Conservation (phyloP, 352 stramenopile species). For the Phytopythium ostracodes region DNA sequence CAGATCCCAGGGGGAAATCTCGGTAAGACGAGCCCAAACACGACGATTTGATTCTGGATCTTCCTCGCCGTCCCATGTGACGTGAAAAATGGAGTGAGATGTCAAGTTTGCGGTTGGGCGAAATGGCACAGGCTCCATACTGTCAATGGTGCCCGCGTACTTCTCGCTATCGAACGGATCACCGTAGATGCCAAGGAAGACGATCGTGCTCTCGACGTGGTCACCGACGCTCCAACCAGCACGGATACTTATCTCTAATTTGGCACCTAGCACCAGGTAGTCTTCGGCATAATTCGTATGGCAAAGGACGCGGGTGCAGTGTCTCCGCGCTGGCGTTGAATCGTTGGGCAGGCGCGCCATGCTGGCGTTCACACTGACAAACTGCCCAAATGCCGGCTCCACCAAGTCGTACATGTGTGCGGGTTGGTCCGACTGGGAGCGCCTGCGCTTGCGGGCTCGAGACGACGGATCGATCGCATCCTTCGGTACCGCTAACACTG, state of each 20-base stretch:
- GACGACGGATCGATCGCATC: background rate
- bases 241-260: background rate
- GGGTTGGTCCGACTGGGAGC: background rate
- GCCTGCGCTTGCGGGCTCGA: background rate
- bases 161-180: background rate
- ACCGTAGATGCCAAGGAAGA: background rate
- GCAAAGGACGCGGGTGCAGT: background rate
- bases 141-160: background rate
- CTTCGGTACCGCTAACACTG: background rate
- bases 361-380: background rate
- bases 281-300: background rate
- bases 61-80: background rate
- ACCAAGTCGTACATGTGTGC: background rate
- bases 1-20: background rate
- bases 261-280: background rate
- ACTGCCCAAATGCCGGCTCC: background rate
- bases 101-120: background rate
- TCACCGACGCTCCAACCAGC: slow-evolving; percentile 1
- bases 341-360: background rate
- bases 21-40: background rate
- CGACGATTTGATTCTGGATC: background rate
- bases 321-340: background rate
- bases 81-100: background rate
- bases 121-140: background rate
- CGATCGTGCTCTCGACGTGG: background rate